A percentile compares a stretch with the other conserved stretches of the same genome.
phyloP scores from a whole-genome alignment of 805 yeast species.

The Clavispora phyllophila region DNA sequence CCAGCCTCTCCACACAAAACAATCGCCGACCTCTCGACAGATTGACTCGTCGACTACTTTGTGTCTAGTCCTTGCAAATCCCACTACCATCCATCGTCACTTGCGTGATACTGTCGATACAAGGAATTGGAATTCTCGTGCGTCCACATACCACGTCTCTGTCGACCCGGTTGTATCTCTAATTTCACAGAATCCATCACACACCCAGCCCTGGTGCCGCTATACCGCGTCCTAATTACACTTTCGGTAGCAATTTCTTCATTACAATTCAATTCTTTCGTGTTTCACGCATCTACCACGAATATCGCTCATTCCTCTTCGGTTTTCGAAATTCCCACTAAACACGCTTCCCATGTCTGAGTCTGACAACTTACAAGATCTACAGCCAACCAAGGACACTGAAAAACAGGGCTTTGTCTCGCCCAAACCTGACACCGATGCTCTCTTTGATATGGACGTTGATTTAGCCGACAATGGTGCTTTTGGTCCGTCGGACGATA shows the following conservation, averaged over 20 bases:
- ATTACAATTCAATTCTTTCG: background rate
- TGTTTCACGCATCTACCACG: background rate
- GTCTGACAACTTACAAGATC: background rate
- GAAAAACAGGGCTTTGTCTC: background rate
- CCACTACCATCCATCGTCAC: background rate
- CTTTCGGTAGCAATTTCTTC: background rate
- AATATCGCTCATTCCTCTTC: background rate
- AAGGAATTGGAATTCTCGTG: background rate
- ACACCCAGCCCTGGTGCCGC: background rate
- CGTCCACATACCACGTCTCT: background rate
- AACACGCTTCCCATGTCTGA: background rate
- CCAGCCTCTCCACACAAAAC: background rate
- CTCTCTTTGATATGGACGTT: background rate
- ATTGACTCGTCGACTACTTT: background rate
- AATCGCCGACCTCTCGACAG: background rate
- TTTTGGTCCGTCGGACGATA: background rate
- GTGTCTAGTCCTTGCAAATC: background rate
- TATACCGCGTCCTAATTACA: background rate
- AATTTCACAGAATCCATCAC: background rate
- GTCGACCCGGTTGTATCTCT: background rate
- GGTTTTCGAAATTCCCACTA: background rate
- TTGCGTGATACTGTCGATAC: background rate
- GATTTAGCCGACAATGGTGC: background rate
- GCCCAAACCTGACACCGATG: background rate
- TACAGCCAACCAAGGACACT: background rate